A percentile compares a stretch with the other conserved stretches of the same genome.
Evolutionary conservation across 805 yeast genomes (phyloP).

Genomic region (Wickerhamiella galacta): DNA sequence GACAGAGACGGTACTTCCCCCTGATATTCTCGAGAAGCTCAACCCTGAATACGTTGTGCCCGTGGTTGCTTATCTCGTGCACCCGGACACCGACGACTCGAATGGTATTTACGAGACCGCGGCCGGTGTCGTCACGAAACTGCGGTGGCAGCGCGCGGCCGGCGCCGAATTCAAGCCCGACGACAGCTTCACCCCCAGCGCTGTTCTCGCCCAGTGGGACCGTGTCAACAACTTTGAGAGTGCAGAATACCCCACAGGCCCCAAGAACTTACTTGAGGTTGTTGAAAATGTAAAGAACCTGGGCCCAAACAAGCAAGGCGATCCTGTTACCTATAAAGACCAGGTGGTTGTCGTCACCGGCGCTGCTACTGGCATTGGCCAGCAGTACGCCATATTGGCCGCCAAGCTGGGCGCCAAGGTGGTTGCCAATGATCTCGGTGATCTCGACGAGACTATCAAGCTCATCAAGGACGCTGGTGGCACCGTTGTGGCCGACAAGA

Average conservation of each 20-base stretch:
- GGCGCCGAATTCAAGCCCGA: slow-evolving; percentile 77
- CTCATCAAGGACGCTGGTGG: slow-evolving; percentile 63
- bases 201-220: slow-evolving; percentile 50
- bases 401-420: slow-evolving; percentile 91
- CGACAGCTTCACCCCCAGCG: slow-evolving; percentile 64
- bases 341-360: slow-evolving; percentile 90
- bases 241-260: slow-evolving; percentile 50
- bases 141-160: slow-evolving; percentile 86
- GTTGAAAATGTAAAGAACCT: slow-evolving; percentile 36
- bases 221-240: slow-evolving; percentile 42
- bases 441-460: slow-evolving; percentile 55
- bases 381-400: slow-evolving; percentile 68
- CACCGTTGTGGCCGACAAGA: slow-evolving; percentile 65
- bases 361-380: slow-evolving; percentile 88
- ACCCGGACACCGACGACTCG: slow-evolving; percentile 42
- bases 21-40: slow-evolving; percentile 61
- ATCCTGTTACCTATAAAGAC: slow-evolving; percentile 45
- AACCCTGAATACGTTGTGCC: slow-evolving; percentile 89
- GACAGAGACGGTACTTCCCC: slow-evolving; percentile 84
- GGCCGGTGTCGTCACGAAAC: slow-evolving; percentile 82
- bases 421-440: slow-evolving; percentile 75
- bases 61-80: slow-evolving; percentile 63
- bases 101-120: slow-evolving; percentile 84
- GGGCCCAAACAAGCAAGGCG: slow-evolving; percentile 44
- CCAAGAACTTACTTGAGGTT: slow-evolving; percentile 53